These are phyloP conservation scores for Russula lepida DNA, from an alignment of 768 basidiomycete genomes.

Conservation along the genomic window DNA sequence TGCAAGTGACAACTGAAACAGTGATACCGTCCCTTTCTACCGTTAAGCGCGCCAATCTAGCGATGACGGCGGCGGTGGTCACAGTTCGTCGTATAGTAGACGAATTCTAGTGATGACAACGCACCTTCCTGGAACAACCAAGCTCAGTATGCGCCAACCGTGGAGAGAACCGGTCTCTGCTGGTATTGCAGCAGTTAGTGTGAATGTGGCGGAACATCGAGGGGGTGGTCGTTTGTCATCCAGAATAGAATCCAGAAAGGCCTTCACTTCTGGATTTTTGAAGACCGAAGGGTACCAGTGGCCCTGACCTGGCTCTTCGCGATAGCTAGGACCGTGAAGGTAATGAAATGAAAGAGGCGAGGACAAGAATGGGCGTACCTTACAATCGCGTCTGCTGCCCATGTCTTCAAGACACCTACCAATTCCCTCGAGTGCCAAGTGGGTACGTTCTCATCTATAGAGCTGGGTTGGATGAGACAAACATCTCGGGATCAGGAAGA, in stretches of 20 bases:
- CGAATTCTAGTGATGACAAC: conserved; percentile 15
- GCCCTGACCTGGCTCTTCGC: conserved; percentile 50
- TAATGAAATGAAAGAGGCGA: neutral
- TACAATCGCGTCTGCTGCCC: conserved; percentile 44
- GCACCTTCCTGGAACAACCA: conserved; percentile 63
- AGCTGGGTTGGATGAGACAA: conserved; percentile 33
- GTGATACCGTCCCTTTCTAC: conserved; percentile 20
- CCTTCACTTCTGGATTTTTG: conserved; percentile 42
- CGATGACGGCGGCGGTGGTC: neutral
- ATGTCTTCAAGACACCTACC: conserved; percentile 49
- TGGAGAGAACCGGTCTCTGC: conserved; percentile 59
- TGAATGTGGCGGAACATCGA: conserved; percentile 36
- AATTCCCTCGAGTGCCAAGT: conserved; percentile 74
- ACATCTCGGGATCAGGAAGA: neutral
- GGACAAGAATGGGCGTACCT: conserved; percentile 33
- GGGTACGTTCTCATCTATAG: conserved; percentile 80
- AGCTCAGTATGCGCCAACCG: conserved; percentile 56
- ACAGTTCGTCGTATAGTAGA: neutral
- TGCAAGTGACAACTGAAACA: conserved; percentile 22
- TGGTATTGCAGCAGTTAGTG: conserved; percentile 65
- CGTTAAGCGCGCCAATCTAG: conserved; percentile 34
- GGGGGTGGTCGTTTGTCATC: neutral
- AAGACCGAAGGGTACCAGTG: conserved; percentile 70
- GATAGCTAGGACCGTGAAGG: conserved; percentile 34
- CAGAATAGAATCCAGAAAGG: conserved; percentile 41